Conservation (phyloP, 106 monocot genomes). For the Cymbidium sinense region DNA sequence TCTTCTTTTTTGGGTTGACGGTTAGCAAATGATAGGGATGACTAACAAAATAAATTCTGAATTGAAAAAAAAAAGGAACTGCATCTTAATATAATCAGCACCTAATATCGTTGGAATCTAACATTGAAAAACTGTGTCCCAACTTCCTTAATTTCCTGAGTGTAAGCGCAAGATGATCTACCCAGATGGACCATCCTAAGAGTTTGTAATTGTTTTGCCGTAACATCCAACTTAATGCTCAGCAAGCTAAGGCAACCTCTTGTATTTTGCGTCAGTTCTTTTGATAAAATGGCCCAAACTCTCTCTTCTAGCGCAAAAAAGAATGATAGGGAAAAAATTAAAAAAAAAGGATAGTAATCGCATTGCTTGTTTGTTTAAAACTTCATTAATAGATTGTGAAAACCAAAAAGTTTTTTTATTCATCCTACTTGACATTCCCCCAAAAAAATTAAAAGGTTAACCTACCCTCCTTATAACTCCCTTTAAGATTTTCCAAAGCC, state of each 20-base stretch:
- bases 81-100: too few species aligned
- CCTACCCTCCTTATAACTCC: conserved; percentile 45
- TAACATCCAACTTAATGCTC: background rate
- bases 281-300: background rate
- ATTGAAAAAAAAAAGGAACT: too few species aligned
- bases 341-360: background rate
- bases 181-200: too few species aligned
- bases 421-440: background rate
- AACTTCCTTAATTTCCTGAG: too few species aligned
- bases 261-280: background rate
- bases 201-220: too few species aligned
- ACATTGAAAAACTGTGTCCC: too few species aligned
- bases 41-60: too few species aligned
- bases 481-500: conserved; percentile 71
- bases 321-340: background rate
- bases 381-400: background rate
- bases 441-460: conserved; percentile 19
- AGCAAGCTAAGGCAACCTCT: background rate
- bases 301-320: background rate
- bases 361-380: background rate
- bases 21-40: too few species aligned
- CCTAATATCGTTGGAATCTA: too few species aligned
- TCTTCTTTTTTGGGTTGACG: too few species aligned
- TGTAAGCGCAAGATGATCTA: too few species aligned
- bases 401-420: background rate